Conservation (phyloP, 179 eudicot genomes). For the Silene noctiflora region DNA sequence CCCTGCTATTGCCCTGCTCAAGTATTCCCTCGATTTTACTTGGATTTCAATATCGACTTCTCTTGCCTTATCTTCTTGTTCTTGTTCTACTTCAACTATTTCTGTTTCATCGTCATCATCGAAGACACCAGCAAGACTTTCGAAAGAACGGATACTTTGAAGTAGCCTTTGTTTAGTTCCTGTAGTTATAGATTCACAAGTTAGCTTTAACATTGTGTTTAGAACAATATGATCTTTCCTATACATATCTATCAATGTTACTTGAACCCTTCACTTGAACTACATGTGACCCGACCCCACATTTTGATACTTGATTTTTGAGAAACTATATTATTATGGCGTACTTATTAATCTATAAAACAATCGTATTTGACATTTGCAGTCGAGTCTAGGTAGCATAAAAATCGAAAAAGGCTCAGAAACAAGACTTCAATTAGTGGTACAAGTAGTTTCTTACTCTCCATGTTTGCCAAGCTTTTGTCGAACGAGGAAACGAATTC, state of each 20-base stretch:
- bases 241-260: too few relatives aligned
- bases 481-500: conserved; percentile 27
- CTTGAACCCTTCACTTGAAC: too few relatives aligned
- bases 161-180: conserved; percentile 37
- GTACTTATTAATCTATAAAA: too few relatives aligned
- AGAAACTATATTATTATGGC: too few relatives aligned
- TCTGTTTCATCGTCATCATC: conserved; percentile 12
- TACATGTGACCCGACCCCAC: too few relatives aligned
- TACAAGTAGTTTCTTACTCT: conserved; percentile 27
- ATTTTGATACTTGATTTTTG: too few relatives aligned
- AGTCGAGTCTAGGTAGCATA: too few relatives aligned
- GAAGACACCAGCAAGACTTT: conserved; percentile 34
- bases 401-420: too few relatives aligned
- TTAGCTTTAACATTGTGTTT: too few relatives aligned
- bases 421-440: neutral
- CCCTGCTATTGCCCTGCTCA: conserved; percentile 1
- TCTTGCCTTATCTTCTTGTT: neutral
- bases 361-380: too few relatives aligned
- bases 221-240: too few relatives aligned
- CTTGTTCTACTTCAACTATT: neutral
- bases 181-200: neutral
- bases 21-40: conserved; percentile 13
- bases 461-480: conserved; percentile 36
- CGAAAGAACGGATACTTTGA: conserved; percentile 36
- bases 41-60: neutral